A percentile compares a stretch with the other conserved stretches of the same genome.
Conservation (phyloP, 345 rosid genomes). For the Citrus hindsii region DNA sequence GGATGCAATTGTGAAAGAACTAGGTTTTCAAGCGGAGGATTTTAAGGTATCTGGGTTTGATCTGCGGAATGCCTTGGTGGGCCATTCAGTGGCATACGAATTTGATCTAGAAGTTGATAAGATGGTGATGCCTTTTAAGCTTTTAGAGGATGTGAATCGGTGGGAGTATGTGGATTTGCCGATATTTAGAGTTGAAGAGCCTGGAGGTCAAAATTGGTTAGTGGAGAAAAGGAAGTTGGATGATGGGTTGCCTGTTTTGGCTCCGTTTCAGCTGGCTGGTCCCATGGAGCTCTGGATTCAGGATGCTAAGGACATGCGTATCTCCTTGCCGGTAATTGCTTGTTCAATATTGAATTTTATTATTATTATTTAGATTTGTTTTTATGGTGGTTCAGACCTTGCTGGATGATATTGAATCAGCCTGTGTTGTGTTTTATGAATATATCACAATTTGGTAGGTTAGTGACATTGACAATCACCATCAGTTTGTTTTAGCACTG, state of each 20-base stretch:
- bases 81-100: slow-evolving; percentile 82
- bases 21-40: slow-evolving; percentile 77
- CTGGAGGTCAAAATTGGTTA: slow-evolving; percentile 39
- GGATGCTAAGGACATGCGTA: slow-evolving; percentile 83
- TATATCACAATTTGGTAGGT: neutral
- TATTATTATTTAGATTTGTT: neutral
- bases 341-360: neutral
- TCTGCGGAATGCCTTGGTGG: slow-evolving; percentile 72
- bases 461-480: neutral
- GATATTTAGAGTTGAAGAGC: slow-evolving; percentile 51
- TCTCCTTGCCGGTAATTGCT: slow-evolving; percentile 62
- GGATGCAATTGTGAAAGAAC: slow-evolving; percentile 75
- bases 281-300: slow-evolving; percentile 98
- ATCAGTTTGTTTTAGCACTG: neutral
- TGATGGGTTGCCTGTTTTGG: slow-evolving; percentile 57
- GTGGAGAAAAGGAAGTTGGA: slow-evolving; percentile 36
- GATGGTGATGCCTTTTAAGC: slow-evolving; percentile 69
- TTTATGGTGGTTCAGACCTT: neutral
- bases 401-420: neutral
- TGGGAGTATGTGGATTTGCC: slow-evolving; percentile 95
- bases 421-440: neutral
- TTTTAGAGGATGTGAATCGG: slow-evolving; percentile 81
- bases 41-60: slow-evolving; percentile 78
- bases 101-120: slow-evolving; percentile 71
- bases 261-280: slow-evolving; percentile 93